Base-by-base conservation (phyloP, 1,139 yeast genomes). In the Geotrichum candidum region DNA sequence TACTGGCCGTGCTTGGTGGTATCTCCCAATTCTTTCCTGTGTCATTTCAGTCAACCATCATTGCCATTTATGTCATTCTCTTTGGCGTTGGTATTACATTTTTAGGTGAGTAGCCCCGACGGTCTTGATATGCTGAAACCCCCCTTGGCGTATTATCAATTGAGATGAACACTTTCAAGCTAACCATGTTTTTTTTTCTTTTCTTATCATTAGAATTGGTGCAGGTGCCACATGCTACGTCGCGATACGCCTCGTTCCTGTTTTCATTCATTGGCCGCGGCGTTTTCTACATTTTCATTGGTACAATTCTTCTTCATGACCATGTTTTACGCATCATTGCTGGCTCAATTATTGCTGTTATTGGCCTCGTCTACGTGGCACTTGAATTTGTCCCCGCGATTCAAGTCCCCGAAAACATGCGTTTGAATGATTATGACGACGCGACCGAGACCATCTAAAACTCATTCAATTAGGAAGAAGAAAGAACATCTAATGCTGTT, bases 231-330 rank as follows among this genome's bases (percentile, higher is more conserved):
- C 82, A 89, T 1, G 83, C 84, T 67, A 83, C 91, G 10, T 81
- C 84, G 67, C 81, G 84, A 15, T 90, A 86, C 71, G 94, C 88
- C 23, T 88, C 96, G 1, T 90, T 91, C 70, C 78, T 88, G 67
- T 88, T 88, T 73, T 88, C 96, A 18, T 90, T 90, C 70, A 75
- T 88, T 22, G 97, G 97, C 4, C 82, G 97, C 69, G 97, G 96
- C 25, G 72, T 85, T 15, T 84, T 88, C 69, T 88, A 89, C 74
- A 78, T 87, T 18, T 77, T 88, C 61, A 77, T 90, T 63, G 90
- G 90, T 25, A 79, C 85, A 35, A 77, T 87, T 67, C 79, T 88
- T 66, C 80, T 84, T 57, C 86, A 85, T 53, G 86, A 83, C 33
- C 82, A 86, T 62, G 73, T 81, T 27, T 77, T 87, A 68, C 78